phyloP scores from a whole-genome alignment of 768 basidiomycete species.

The Botryobasidium botryosum region DNA sequence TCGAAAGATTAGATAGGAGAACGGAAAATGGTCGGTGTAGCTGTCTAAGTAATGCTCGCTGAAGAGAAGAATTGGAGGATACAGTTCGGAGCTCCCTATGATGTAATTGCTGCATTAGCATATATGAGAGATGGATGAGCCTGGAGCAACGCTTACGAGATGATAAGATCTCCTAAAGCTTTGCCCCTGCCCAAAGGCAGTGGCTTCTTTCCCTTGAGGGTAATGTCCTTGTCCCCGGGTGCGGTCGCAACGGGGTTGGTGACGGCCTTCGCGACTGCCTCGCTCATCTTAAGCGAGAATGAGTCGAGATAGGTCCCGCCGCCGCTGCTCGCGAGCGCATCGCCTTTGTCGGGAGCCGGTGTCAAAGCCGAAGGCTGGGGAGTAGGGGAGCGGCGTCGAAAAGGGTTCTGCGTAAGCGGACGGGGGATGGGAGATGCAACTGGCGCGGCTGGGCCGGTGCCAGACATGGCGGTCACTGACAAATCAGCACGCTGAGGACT shows the following conservation, averaged over 20 bases:
- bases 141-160: too few species aligned
- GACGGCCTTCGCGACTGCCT: neutral
- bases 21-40: neutral
- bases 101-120: too few species aligned
- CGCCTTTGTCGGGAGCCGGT: too few species aligned
- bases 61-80: neutral
- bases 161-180: neutral
- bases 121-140: too few species aligned
- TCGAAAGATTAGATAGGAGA: neutral
- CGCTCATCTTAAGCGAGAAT: neutral
- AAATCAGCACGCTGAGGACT: too few species aligned
- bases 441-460: too few species aligned
- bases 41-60: neutral
- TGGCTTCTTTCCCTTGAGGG: neutral
- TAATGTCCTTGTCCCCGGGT: neutral
- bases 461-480: too few species aligned
- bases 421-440: too few species aligned
- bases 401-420: too few species aligned
- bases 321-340: too few species aligned
- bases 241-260: neutral
- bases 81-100: neutral
- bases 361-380: too few species aligned
- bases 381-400: too few species aligned
- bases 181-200: neutral
- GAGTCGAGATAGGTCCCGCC: constrained; percentile 1